Percentiles rank a stretch among this genome's conserved stretches.
These are phyloP conservation scores for Sphagnum contortum DNA, from an alignment of 225 moss, liverwort and hornwort species.

Conservation along the genomic window DNA sequence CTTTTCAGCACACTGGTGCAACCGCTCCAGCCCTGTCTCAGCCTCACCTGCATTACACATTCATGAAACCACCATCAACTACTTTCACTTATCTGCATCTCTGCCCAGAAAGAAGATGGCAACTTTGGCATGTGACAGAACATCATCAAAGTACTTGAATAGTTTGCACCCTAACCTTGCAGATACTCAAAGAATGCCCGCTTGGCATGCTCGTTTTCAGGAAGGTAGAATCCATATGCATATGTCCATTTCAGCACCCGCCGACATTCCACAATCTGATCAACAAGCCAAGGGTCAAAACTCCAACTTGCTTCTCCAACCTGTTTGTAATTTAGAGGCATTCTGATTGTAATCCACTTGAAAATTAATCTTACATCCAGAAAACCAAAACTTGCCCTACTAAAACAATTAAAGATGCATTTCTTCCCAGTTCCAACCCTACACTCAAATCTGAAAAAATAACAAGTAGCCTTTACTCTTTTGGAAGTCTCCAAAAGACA, in stretches of 20 bases:
- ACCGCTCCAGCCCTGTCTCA: slow-evolving; percentile 85
- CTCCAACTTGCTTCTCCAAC: neutral
- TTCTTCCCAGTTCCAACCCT: neutral
- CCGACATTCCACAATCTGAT: slow-evolving; percentile 97
- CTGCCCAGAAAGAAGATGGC: too few relatives aligned
- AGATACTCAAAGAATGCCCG: slow-evolving; percentile 93
- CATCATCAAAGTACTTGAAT: too few relatives aligned
- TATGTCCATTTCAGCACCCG: slow-evolving; percentile 98
- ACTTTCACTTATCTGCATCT: too few relatives aligned
- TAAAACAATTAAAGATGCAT: neutral
- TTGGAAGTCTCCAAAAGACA: too few relatives aligned
- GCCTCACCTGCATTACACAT: slow-evolving; percentile 48
- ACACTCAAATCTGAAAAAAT: neutral
- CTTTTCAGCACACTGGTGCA: slow-evolving; percentile 98
- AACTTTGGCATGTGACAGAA: too few relatives aligned
- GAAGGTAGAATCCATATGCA: slow-evolving; percentile 93
- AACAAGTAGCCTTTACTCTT: neutral
- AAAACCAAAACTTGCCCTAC: too few relatives aligned
- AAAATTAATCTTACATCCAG: too few relatives aligned
- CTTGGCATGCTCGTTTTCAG: slow-evolving; percentile 75
- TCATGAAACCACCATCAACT: neutral
- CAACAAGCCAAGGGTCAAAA: neutral
- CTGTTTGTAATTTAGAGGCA: too few relatives aligned
- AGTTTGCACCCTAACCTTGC: slow-evolving; percentile 45
- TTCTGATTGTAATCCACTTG: too few relatives aligned